Evolutionary conservation across 345 rosid species (phyloP).

Genomic region (Moricandia moricandioides): DNA sequence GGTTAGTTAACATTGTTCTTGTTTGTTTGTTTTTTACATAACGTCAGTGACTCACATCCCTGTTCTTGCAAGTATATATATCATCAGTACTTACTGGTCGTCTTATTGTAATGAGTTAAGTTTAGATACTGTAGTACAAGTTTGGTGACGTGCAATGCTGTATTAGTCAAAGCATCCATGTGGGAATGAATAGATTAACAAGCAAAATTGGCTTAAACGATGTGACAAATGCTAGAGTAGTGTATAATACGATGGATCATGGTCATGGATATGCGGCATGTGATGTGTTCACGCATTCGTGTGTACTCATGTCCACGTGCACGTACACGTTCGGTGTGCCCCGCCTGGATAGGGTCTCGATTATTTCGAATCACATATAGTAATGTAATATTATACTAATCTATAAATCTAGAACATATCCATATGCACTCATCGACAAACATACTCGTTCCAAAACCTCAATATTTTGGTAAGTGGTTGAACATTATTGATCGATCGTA

Average conservation of each 20-base stretch:
- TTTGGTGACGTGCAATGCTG: constrained; percentile 9
- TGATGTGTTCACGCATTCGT: constrained; percentile 36
- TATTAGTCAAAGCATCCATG: constrained; percentile 25
- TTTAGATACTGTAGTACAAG: neutral
- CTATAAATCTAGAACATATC: neutral
- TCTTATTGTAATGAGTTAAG: neutral
- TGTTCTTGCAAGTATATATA: neutral
- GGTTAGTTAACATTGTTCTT: neutral
- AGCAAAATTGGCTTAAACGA: constrained; percentile 6
- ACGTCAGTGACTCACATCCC: neutral
- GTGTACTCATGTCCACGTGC: constrained; percentile 32
- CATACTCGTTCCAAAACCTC: constrained; percentile 5
- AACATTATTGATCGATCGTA: constrained; percentile 2
- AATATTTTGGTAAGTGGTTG: neutral
- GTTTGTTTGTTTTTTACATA: neutral
- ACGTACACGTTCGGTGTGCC: constrained; percentile 32
- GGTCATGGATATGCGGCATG: constrained; percentile 22
- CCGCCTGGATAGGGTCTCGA: constrained; percentile 16
- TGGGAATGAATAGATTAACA: constrained; percentile 20
- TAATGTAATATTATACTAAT: neutral
- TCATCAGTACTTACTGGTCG: neutral
- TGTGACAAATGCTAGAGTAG: constrained; percentile 27
- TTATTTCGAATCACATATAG: constrained; percentile 10
- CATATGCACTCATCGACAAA: constrained; percentile 15
- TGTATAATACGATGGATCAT: constrained; percentile 6